Base-by-base conservation (phyloP, 2,329 filamentous ascomycete species). In the Trichothecium sympodiale region DNA sequence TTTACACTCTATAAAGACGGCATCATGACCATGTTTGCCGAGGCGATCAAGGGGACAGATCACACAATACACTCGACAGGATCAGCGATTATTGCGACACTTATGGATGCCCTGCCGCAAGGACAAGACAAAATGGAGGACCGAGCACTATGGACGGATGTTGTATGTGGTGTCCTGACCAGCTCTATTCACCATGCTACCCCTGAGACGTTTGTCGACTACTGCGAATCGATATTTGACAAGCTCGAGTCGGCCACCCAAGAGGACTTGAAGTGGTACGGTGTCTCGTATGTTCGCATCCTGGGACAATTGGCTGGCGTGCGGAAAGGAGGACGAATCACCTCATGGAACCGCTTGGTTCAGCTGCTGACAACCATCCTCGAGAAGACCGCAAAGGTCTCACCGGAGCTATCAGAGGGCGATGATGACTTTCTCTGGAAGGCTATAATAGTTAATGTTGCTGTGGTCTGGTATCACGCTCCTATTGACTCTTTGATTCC, bases 11-110 rank as follows among this genome's bases (percentile, higher is more conserved):
- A 94, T 54, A 80, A 82, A 43, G 79, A 93, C 52, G 91, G 89
- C 37, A 59, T 95, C 31, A 95, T 94, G 85, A 83, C 77, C 14
- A 80, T 96, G 67, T 85, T 95, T 50, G 79, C 86, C 4, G 89
- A 96, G 56, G 80, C 88, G 8, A 70, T 75, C 46, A 80, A 81
- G 55, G 71, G 75, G 13, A 69, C 75, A 12, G 74, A 76, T 3
- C 49, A 67, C 33, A 67, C 64, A 2, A 57, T 80, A 32, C 76
- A 80, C 47, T 80, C 77, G 3, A 70, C 68, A 12, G 75, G 71
- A 3, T 55, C 69, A 3, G 62, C 68, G 7, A 63, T 78, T 12
- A 61, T 77, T 36, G 57, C 60, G 27, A 56, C 64, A 2, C 57
- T 82, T 5, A 50, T 79, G n/a, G 51, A 52, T 31, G 62, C 62